These are phyloP conservation scores for Trichoderma sp. DNA, from an alignment of 2,329 filamentous ascomycete genomes.

Conservation along the genomic window DNA sequence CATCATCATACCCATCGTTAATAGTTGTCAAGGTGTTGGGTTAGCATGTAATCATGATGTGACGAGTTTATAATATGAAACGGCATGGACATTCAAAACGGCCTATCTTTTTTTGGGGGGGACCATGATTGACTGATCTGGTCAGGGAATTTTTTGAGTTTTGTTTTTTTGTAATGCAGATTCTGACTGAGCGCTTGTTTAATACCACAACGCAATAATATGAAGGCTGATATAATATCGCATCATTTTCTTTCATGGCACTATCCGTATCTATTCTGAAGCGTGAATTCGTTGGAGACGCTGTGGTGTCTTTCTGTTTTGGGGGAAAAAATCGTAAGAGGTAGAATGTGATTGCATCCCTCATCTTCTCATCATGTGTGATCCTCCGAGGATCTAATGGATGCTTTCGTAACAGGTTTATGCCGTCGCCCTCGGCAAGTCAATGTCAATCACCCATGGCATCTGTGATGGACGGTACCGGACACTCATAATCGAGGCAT, in stretches of 20 bases:
- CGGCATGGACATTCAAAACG: slow-evolving; percentile 3
- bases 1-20: neutral
- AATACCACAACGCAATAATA: neutral
- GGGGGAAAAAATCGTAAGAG: neutral
- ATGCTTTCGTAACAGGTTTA: neutral
- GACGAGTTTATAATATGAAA: slow-evolving; percentile 9
- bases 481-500: slow-evolving; percentile 52
- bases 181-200: neutral
- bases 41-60: slow-evolving; percentile 18
- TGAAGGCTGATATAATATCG: neutral
- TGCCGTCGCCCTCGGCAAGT: slow-evolving; percentile 32
- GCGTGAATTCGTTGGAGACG: neutral
- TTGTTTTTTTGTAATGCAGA: neutral
- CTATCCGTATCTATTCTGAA: neutral
- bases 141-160: neutral
- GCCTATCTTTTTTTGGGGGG: neutral
- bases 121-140: neutral
- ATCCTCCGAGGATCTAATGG: neutral
- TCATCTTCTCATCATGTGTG: neutral
- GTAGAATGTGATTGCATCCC: neutral
- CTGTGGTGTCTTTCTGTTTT: neutral
- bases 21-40: slow-evolving; percentile 4
- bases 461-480: slow-evolving; percentile 42
- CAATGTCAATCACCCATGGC: slow-evolving; percentile 53
- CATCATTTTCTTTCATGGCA: neutral